Conservation (phyloP, 805 yeast genomes). For the Yarrowia porcina region DNA sequence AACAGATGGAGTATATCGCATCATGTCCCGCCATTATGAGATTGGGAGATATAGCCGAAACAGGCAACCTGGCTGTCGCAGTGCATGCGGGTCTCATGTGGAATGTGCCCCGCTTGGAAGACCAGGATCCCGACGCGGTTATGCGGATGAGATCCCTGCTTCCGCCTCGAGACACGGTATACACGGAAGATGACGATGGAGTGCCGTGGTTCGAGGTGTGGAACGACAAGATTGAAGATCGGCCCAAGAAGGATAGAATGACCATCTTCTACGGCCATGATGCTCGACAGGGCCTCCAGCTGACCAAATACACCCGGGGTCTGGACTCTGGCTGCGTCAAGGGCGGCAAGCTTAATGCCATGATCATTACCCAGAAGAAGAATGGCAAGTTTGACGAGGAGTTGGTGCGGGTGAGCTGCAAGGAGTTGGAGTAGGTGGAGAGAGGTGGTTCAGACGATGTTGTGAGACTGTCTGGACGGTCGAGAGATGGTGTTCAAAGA, state of each 20-base stretch:
- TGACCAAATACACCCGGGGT: conserved; percentile 68
- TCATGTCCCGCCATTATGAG: conserved; percentile 61
- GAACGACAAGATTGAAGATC: conserved; percentile 45
- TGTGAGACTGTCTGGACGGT: no score
- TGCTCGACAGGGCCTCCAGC: conserved; percentile 69
- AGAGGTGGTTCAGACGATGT: no score
- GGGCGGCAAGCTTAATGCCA: conserved; percentile 67
- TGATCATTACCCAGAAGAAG: conserved; percentile 43
- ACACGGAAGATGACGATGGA: conserved; percentile 49
- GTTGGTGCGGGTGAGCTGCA: conserved; percentile 36
- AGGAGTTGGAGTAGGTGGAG: conserved; percentile 3
- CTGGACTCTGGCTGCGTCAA: conserved; percentile 78
- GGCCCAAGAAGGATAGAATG: conserved; percentile 33
- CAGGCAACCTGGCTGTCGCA: conserved; percentile 49
- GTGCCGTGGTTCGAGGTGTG: conserved; percentile 60
- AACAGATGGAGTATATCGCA: conserved; percentile 59
- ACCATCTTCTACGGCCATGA: conserved; percentile 84
- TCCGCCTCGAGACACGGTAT: conserved; percentile 57
- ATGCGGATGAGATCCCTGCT: conserved; percentile 67
- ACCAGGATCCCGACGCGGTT: conserved; percentile 60
- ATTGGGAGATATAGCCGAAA: conserved; percentile 53
- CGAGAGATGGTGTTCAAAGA: no score
- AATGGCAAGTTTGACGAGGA: conserved; percentile 34
- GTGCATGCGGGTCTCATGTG: conserved; percentile 84
- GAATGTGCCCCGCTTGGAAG: conserved; percentile 49